Conservation (phyloP, 306 rosid genomes). For the Pyrus pyrifolia region DNA sequence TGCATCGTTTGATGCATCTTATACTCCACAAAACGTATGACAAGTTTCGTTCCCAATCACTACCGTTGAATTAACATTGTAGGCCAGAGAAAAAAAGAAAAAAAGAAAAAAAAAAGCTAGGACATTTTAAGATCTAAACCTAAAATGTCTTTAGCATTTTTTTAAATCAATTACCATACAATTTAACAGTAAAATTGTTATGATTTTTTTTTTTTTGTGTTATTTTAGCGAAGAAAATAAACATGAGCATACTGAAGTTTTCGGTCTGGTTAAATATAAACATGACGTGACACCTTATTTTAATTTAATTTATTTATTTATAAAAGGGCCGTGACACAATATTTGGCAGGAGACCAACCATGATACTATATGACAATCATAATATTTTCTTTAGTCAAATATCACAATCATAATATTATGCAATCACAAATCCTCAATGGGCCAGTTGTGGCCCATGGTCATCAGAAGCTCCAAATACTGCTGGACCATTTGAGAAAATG, state of each 20-base stretch:
- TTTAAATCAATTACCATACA: too few species aligned
- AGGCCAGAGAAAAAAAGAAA: not conserved
- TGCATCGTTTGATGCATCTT: not conserved
- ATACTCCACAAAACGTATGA: not conserved
- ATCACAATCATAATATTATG: too few species aligned
- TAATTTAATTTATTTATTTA: not conserved
- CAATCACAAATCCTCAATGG: not conserved
- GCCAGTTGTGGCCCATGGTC: not conserved
- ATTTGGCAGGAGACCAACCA: not conserved
- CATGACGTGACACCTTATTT: not conserved
- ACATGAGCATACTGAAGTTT: not conserved
- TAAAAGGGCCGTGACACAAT: not conserved
- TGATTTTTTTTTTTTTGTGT: too few species aligned
- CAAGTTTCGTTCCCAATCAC: too few species aligned
- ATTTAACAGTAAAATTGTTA: too few species aligned
- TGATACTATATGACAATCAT: not conserved
- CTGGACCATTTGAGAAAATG: constrained; percentile 11
- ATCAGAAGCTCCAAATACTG: not conserved
- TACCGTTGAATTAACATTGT: not conserved
- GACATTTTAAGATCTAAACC: too few species aligned
- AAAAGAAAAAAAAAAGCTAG: not conserved
- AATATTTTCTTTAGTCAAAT: too few species aligned
- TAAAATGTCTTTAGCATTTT: too few species aligned
- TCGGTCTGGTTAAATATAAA: not conserved
- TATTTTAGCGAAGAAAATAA: too few species aligned